Base-by-base conservation (phyloP, 2,329 filamentous ascomycete species). In the Albifimbria verrucaria region DNA sequence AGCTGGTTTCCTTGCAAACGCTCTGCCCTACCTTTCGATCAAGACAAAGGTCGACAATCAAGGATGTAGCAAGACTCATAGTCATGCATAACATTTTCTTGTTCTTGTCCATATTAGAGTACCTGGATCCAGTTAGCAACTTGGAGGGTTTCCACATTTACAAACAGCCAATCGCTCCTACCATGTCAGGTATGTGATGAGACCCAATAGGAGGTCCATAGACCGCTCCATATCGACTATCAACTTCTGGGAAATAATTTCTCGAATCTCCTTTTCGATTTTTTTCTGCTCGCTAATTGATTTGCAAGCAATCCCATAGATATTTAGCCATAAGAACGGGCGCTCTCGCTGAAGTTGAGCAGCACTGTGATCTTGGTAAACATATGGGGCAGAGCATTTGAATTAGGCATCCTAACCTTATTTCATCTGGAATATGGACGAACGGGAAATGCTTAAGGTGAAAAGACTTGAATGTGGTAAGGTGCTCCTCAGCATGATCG, bases 271-370 rank as follows among this genome's bases (percentile, higher is more conserved):
- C 17, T 46, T 32, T 2, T 62, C 57, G 15, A 65, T 32, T 12
- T 45, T 50, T 7, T 56, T 52, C 23, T 56, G 64, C 55, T 66
- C 64, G 50, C 41, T 12, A 9, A 39, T 47, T 0, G 54, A 58
- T n/a, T 57, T 63, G 12, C 62, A 61, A 3, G 58, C 54, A 1
- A 69, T 58, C 0, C 64, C 62, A 56, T 66, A 68, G 15, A 73
- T 67, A 45, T 65, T 69, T 9, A 69, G 52, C 69, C 69, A 73
- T 2, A 72, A 55, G 24, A 72, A 69, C 2, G 71, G 71, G 43
- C 62, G 59, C 7, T 70, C 59, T 4, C 53, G 50, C 21, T 64
- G 63, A 7, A 73, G 50, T 43, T 63, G 52, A n/a, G 51, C 47
- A 20, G 56, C 50, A 17, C 56, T 61, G 23, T 45, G 11, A 21